Evolutionary conservation across 768 basidiomycete species (phyloP), one percentile per base, ranked within the genome.

Genomic region (Mycena albidolilacea): DNA sequence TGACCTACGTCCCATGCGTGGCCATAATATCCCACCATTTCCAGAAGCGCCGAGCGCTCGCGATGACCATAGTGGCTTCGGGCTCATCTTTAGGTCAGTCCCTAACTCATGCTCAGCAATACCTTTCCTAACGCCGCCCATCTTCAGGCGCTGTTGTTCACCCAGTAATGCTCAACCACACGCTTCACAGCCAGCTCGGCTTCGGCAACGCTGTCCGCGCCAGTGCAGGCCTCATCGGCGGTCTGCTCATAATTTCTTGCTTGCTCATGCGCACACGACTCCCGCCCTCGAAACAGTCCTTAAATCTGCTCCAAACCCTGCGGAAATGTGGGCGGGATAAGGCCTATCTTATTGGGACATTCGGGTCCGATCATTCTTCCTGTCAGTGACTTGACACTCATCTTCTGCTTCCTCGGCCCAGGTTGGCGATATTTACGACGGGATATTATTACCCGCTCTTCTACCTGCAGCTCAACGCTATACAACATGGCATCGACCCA

Each of bases 391-490:
- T 35, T 7, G 19, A 19, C 23, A 3, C 64, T 43, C n/a, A 64
- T 35, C 39, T 17, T 21, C n/a, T 21, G 30, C 30, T 30, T 30
- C 30, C 4, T 3, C 30, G 30, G 30, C 54, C 30, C 62, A 86
- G 85, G 46, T 83, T 84, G 14, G 73, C 83, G 17, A 74, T 82
- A 52, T 81, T 84, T 19, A 76, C 84, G 8, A 73, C 78, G 1
- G 87, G 86, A 1, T 76, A 88, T 44, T 89, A 84, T 70, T 88
- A 84, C 59, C 88, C 90, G 0, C 81, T 89, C 15, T 91, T 89
- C 78, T 91, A 88, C 77, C 74, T 91, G 5, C 91, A 92, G 73
- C 78, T 91, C 12, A 86, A 89, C 68, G 84, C 90, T 0, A 81
- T 88, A 39, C 79, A 83, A 61, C 88, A 88, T 68, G 85, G 86